Base-by-base conservation (phyloP, 73 alveolate genomes). In the Loxodes magnus region DNA sequence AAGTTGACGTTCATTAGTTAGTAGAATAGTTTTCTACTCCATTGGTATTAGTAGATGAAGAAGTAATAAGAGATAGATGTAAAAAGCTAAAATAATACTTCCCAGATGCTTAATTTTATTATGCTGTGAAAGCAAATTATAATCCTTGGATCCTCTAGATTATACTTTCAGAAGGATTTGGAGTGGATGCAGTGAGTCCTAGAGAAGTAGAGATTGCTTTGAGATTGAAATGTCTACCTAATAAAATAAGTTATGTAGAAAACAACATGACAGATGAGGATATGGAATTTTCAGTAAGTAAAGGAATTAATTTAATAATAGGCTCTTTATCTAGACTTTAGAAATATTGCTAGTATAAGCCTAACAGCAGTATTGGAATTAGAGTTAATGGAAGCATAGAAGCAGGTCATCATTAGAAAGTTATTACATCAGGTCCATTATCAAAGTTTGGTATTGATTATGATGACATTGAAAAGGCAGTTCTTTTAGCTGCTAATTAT, bases 141-240 rank as follows among this genome's bases (percentile, higher is more conserved):
- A 62, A 62, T 35, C 30, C 42, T 15, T 21, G 44, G 5, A 33
- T 62, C 0, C 28, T 62, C 9, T 51, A 62, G 31, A 24, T 51
- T 6, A 50, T 62, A 56, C 35, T 24, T 30, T 51, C 24, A 35
- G 20, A 48, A 43, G 76, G 76, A 30, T 38, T 62, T 33, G 76
- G 76, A 4, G 52, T 62, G 3, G 76, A 62, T 62, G 76, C 76
- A 3, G 76, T 62, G 1, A 51, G 67, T 5, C 68, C 63, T 14
- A 16, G 52, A 26, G 76, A 62, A 14, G 29, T 62, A 2, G 30
- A 20, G 15, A 26, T 50, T 1, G 76, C 76, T 30, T 27, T 31
- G 9, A 19, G 27, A 35, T 64, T 49, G 14, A 66, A 66, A 16
- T 62, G 49, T 29, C 29, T 12, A 2, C 35, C 34, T 29, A 17